Evolutionary conservation across 108 stramenopile species (phyloP), one percentile per base, ranked within the genome.

Genomic region (Skeletonema marinoi): DNA sequence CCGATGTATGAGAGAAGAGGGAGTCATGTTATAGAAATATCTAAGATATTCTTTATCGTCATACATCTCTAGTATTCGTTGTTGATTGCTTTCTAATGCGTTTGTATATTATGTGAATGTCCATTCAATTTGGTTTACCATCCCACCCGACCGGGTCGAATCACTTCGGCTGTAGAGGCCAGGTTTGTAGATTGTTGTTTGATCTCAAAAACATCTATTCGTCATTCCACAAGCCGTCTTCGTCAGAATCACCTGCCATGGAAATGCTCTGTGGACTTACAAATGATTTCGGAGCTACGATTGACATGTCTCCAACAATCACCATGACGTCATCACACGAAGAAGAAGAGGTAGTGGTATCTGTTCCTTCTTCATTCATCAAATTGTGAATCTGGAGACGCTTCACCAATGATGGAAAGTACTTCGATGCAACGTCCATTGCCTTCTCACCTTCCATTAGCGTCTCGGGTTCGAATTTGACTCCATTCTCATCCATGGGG

Each of bases 281-380:
- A 66, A 81, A 81, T 3, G 73, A 73, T 12, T 19, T 56, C 14
- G 80, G 73, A 2, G 68, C 67, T 0, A 65, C 56, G 19, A 72
- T 42, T 54, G 75, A 65, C 74, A 82, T 82, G 32, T 70, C 62
- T 7, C 81, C 81, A 63, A 75, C 54, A 19, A 82, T 50, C 36
- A 74, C 70, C 63, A 82, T 71, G 36, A 59, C n/a, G 8, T 66
- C 69, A 68, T 61, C 48, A 17, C 44, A 65, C 3, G 64, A 36
- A 42, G 44, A 25, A 31, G 39, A 8, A 0, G 35, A 51, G 11
- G 32, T 16, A n/a, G 29, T 16, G 29, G 31, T 4, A 2, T n/a
- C 54, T 17, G 6, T 32, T 51, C 35, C 68, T 30, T 58, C 54
- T 6, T 74, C 65, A 51, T 60, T 51, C 41, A 54, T 66, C 32